These are phyloP conservation scores for Neurospora hispaniola DNA, from an alignment of 495 filamentous ascomycete species.

Conservation along the genomic window DNA sequence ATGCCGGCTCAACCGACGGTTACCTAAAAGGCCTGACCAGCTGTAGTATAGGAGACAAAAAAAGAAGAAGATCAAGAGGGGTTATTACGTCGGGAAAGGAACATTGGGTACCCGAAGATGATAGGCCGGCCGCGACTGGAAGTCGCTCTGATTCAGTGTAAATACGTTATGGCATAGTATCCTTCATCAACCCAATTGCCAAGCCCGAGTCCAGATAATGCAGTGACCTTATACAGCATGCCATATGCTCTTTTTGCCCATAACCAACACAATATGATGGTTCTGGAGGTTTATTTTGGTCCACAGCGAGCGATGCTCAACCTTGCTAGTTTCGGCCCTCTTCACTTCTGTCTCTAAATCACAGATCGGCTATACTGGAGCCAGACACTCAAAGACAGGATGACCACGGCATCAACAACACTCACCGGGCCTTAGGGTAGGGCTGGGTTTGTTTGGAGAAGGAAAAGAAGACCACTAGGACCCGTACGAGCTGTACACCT, in stretches of 20 bases:
- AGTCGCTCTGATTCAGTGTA: not conserved
- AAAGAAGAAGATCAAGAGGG: not conserved
- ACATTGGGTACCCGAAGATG: not conserved
- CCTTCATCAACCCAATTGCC: not conserved
- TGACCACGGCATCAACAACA: not conserved
- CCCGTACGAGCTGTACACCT: not conserved
- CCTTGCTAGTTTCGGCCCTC: not conserved
- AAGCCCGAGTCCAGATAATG: not conserved
- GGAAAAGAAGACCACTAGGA: not conserved
- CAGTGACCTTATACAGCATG: not conserved
- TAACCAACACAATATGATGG: not conserved
- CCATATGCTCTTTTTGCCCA: not conserved
- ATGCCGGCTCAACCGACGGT: not conserved
- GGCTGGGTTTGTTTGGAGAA: not conserved
- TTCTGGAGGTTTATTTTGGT: not conserved
- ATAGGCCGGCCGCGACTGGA: not conserved
- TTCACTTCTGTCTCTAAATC: not conserved
- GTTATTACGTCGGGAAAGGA: not conserved
- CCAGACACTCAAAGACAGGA: not conserved
- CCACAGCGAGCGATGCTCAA: not conserved
- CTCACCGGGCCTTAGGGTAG: not conserved
- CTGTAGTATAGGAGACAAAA: not conserved
- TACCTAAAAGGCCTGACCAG: not conserved
- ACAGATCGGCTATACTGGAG: not conserved
- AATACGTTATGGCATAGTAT: not conserved